phyloP scores from a whole-genome alignment of 73 alveolate species.

The Paramecium tetraurelia region DNA sequence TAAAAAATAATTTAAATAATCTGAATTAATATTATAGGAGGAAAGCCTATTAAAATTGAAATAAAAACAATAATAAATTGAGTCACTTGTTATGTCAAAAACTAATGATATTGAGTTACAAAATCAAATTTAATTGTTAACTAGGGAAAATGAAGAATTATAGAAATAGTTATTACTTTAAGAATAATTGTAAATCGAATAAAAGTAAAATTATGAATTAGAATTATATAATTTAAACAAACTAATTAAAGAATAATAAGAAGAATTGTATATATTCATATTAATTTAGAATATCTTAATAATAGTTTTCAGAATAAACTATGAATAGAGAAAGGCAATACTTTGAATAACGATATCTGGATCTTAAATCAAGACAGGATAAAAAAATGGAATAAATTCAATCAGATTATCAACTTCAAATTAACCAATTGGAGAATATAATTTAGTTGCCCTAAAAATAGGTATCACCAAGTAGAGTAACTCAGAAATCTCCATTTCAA shows the following conservation, averaged over 20 bases:
- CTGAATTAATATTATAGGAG: neutral
- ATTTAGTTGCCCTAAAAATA: neutral
- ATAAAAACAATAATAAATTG: conserved; percentile 27
- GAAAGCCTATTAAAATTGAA: neutral
- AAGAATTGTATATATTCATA: conserved; percentile 8
- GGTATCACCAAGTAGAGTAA: neutral
- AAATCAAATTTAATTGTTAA: neutral
- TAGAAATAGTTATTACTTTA: neutral
- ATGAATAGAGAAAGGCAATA: conserved; percentile 29
- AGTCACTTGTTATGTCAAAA: neutral
- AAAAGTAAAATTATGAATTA: neutral
- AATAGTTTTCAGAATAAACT: conserved; percentile 38
- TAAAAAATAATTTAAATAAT: neutral
- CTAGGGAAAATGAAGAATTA: conserved; percentile 3
- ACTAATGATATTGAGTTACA: conserved; percentile 7
- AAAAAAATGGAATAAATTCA: conserved; percentile 7
- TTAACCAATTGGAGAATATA: neutral
- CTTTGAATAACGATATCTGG: conserved; percentile 1
- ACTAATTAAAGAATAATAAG: conserved; percentile 44
- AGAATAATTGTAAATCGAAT: conserved; percentile 4
- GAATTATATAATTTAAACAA: neutral
- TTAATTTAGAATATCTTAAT: neutral
- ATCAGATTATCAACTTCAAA: neutral
- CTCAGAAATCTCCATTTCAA: neutral
- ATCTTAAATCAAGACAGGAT: neutral